Evolutionary conservation across 805 yeast species (phyloP).

Genomic region (Kodamaea jinghongensis): DNA sequence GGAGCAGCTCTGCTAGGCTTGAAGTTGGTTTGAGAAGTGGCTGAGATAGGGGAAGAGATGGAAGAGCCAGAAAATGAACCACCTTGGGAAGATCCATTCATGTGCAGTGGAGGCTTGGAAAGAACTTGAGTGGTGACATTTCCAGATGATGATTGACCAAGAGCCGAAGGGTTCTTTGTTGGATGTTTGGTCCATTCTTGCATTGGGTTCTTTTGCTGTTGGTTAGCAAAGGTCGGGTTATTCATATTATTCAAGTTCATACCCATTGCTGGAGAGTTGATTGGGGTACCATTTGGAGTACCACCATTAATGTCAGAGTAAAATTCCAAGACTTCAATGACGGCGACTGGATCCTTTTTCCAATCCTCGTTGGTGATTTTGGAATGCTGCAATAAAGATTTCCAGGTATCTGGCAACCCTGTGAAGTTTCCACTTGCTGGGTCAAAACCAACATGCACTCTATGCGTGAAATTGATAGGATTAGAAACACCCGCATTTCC

Average conservation of each 20-base stretch:
- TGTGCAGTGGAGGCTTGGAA: conserved; percentile 8
- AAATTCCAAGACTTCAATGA: conserved; percentile 57
- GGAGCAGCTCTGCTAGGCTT: conserved; percentile 43
- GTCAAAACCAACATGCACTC: conserved; percentile 85
- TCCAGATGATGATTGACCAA: conserved; percentile 2
- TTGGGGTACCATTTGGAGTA: conserved; percentile 27
- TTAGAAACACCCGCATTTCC: conserved; percentile 64
- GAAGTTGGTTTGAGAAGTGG: conserved; percentile 16
- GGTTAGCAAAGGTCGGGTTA: conserved; percentile 5
- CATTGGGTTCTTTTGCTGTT: conserved; percentile 22
- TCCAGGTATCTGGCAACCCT: conserved; percentile 59
- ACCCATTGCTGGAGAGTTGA: conserved; percentile 23
- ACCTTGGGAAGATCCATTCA: conserved; percentile 5
- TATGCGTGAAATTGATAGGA: conserved; percentile 93
- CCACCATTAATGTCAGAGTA: conserved; percentile 49
- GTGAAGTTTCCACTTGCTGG: conserved; percentile 65
- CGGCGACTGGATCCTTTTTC: conserved; percentile 63
- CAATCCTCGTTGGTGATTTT: conserved; percentile 61
- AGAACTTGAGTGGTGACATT: conserved; percentile 7
- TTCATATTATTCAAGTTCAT: conserved; percentile 23
- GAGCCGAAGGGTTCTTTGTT: conserved; percentile 5
- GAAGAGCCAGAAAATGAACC: too few relatives aligned
- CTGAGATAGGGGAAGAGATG: conserved; percentile 4
- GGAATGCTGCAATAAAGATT: conserved; percentile 52
- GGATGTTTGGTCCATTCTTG: conserved; percentile 46